Evolutionary conservation across 2,329 filamentous ascomycete genomes (phyloP).

Genomic region (Cladophialophora yegresii): DNA sequence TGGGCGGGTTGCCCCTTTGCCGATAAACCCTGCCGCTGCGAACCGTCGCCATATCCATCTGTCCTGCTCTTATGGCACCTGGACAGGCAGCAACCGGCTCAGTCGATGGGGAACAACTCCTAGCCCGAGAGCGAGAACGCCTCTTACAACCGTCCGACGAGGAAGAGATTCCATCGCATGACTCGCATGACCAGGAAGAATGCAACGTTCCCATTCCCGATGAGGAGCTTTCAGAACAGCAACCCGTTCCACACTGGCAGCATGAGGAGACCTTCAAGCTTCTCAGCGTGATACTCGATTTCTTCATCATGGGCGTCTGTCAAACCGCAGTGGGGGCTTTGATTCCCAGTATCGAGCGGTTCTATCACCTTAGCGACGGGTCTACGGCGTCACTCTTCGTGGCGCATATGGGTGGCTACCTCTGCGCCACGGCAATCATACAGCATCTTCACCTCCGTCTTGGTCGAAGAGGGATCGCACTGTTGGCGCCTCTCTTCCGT

Average conservation of each 20-base stretch:
- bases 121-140: background rate
- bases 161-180: background rate
- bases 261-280: slow-evolving; percentile 15
- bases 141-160: background rate
- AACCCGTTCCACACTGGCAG: background rate
- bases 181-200: background rate
- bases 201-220: background rate
- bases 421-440: slow-evolving; percentile 47
- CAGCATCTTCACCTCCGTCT: slow-evolving; percentile 44
- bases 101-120: too few species aligned
- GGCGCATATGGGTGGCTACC: slow-evolving; percentile 49
- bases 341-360: slow-evolving; percentile 43
- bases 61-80: background rate
- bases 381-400: slow-evolving; percentile 52
- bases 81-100: background rate
- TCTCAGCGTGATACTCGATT: slow-evolving; percentile 14
- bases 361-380: slow-evolving; percentile 49
- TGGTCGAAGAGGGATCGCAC: slow-evolving; percentile 50
- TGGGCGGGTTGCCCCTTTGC: background rate
- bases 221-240: background rate
- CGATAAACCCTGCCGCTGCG: background rate
- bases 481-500: slow-evolving; percentile 45
- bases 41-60: background rate
- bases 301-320: slow-evolving; percentile 12
- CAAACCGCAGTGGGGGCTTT: slow-evolving; percentile 27